These are phyloP conservation scores for Sergeia podlipaevii DNA, from an alignment of 208 protist genomes.

Conservation along the genomic window DNA sequence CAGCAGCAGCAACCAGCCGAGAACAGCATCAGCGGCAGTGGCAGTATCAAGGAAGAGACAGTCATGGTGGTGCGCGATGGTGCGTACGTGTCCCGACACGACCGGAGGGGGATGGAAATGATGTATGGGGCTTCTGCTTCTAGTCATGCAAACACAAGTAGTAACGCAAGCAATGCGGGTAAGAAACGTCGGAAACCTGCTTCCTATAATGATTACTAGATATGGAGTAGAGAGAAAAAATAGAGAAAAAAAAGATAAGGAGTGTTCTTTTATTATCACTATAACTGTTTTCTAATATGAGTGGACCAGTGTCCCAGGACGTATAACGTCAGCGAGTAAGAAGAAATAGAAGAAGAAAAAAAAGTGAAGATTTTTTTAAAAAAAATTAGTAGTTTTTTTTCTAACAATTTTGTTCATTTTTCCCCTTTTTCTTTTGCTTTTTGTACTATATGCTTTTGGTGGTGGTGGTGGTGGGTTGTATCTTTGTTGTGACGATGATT, in stretches of 20 bases:
- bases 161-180: constrained; percentile 13
- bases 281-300: too few species aligned
- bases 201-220: constrained; percentile 52
- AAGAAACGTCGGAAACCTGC: constrained; percentile 69
- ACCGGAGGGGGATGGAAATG: too few species aligned
- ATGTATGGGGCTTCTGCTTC: too few species aligned
- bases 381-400: constrained; percentile 6
- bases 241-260: constrained; percentile 7
- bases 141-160: too few species aligned
- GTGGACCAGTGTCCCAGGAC: too few species aligned
- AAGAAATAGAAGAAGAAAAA: background rate
- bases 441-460: background rate
- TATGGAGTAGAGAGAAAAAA: constrained; percentile 8
- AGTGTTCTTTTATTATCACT: background rate
- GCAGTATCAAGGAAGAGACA: background rate
- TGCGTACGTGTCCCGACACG: too few species aligned
- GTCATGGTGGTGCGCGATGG: too few species aligned
- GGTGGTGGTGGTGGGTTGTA: too few species aligned
- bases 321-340: too few species aligned
- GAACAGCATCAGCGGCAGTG: background rate
- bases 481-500: too few species aligned
- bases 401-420: background rate
- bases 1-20: background rate
- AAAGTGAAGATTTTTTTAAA: background rate
- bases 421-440: background rate